Evolutionary conservation across 371 early-diverging fungal genomes (phyloP).

Genomic region (Rhizopus arrhizus): DNA sequence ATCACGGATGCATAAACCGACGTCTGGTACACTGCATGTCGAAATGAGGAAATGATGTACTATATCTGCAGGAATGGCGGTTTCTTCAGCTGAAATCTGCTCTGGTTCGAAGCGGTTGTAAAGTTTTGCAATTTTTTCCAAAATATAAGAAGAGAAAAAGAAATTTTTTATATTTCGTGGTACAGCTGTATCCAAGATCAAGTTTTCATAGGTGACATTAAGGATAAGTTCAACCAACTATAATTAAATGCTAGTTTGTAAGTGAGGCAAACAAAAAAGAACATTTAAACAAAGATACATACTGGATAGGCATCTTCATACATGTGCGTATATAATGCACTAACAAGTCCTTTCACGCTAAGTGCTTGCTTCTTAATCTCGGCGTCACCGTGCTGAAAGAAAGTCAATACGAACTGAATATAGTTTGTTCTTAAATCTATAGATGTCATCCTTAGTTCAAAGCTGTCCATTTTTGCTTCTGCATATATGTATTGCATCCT

Average conservation of each 20-base stretch:
- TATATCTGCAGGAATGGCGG: slow-evolving; percentile 61
- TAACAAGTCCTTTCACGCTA: slow-evolving; percentile 69
- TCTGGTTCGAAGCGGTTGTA: slow-evolving; percentile 59
- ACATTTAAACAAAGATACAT: slow-evolving; percentile 4
- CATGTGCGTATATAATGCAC: slow-evolving; percentile 66
- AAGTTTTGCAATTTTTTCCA: slow-evolving; percentile 68
- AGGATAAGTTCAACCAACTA: slow-evolving; percentile 68
- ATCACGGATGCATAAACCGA: slow-evolving; percentile 76
- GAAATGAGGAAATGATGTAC: slow-evolving; percentile 74
- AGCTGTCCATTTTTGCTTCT: neutral
- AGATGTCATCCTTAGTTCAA: neutral
- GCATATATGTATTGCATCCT: neutral
- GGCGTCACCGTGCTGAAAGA: slow-evolving; percentile 72
- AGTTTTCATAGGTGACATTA: slow-evolving; percentile 53
- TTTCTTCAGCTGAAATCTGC: slow-evolving; percentile 29
- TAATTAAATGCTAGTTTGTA: neutral
- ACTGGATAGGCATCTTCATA: slow-evolving; percentile 68
- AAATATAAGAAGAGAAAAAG: slow-evolving; percentile 69
- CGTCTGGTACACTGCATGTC: slow-evolving; percentile 73
- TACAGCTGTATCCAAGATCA: slow-evolving; percentile 68
- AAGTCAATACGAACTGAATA: slow-evolving; percentile 76
- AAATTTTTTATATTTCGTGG: slow-evolving; percentile 57
- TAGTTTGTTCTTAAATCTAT: slow-evolving; percentile 66
- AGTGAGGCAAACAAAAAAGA: neutral
- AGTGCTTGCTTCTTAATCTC: slow-evolving; percentile 69